A percentile compares a stretch with the other conserved stretches of the same genome.
Conservation (phyloP, 352 stramenopile species). For the Globisporangium orthogonon region DNA sequence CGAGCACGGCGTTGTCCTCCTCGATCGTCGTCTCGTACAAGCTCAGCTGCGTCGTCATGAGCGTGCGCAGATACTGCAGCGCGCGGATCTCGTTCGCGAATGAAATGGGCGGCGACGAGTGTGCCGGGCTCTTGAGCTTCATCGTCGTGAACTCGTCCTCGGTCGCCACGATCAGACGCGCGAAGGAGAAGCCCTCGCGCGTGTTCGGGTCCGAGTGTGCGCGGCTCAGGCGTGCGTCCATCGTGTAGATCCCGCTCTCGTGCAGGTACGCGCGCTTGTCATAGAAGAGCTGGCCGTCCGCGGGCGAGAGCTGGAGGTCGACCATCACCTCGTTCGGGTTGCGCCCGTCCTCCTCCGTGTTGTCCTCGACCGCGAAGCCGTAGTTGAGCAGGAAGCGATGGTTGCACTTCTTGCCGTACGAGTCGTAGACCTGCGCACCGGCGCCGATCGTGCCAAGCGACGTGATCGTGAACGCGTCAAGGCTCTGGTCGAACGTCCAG, state of each 20-base stretch:
- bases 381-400: conserved; percentile 99
- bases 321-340: conserved; percentile 98
- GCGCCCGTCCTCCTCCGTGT: conserved; percentile 96
- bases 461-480: conserved; percentile 87
- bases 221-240: conserved; percentile 81
- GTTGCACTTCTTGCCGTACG: conserved; percentile 99
- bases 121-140: conserved; percentile 71
- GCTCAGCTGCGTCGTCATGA: conserved; percentile 78
- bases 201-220: conserved; percentile 84
- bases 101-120: conserved; percentile 75
- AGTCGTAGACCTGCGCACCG: conserved; percentile 97
- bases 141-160: conserved; percentile 82
- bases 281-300: conserved; percentile 74
- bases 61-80: conserved; percentile 58
- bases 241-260: conserved; percentile 82
- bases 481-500: conserved; percentile 86
- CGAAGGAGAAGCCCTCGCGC: conserved; percentile 82
- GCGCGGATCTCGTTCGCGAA: conserved; percentile 83
- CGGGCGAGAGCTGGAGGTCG: conserved; percentile 59
- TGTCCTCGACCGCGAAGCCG: conserved; percentile 98
- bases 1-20: conserved; percentile 79
- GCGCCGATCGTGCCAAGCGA: conserved; percentile 71
- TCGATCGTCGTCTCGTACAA: conserved; percentile 84
- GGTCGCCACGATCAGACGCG: conserved; percentile 75
- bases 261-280: conserved; percentile 82